Evolutionary conservation across 2,329 filamentous ascomycete species (phyloP).

Genomic region (Colletotrichum brevisporum): DNA sequence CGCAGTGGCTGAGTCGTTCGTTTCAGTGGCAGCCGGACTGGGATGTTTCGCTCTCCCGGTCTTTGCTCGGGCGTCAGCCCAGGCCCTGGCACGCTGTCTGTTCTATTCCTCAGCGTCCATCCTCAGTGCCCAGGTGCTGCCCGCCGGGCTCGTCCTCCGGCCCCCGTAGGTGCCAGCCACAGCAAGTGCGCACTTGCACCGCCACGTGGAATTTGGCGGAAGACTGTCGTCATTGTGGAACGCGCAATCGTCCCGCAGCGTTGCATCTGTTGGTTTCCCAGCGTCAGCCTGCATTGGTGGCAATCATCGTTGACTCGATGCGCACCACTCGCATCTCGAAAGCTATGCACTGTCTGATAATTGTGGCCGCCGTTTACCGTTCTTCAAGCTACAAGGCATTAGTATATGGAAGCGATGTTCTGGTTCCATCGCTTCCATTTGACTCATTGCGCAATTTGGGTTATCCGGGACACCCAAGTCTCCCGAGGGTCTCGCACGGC

Average conservation of each 20-base stretch:
- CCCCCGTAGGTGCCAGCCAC: slow-evolving; percentile 23
- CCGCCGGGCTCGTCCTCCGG: neutral
- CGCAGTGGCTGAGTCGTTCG: slow-evolving; percentile 39
- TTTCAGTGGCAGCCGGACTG: slow-evolving; percentile 34
- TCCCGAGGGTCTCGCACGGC: neutral
- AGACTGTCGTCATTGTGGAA: slow-evolving; percentile 40
- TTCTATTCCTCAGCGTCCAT: neutral
- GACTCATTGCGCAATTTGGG: neutral
- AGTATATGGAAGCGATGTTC: no score
- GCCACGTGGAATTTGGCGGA: slow-evolving; percentile 38
- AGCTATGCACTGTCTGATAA: neutral
- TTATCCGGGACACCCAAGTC: neutral
- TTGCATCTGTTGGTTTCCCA: slow-evolving; percentile 20
- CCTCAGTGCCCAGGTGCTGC: no score
- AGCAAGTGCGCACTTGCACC: slow-evolving; percentile 19
- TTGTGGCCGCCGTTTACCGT: neutral
- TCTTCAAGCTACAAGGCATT: no score
- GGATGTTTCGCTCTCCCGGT: slow-evolving; percentile 30
- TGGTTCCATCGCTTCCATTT: neutral
- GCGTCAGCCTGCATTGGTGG: slow-evolving; percentile 16
- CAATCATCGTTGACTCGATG: neutral
- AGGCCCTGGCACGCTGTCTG: slow-evolving; percentile 15
- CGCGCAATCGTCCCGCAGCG: slow-evolving; percentile 19
- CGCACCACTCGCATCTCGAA: slow-evolving; percentile 2
- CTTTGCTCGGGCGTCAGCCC: slow-evolving; percentile 37